Conservation (phyloP, 2,329 filamentous ascomycete genomes). For the Curvularia sp. region DNA sequence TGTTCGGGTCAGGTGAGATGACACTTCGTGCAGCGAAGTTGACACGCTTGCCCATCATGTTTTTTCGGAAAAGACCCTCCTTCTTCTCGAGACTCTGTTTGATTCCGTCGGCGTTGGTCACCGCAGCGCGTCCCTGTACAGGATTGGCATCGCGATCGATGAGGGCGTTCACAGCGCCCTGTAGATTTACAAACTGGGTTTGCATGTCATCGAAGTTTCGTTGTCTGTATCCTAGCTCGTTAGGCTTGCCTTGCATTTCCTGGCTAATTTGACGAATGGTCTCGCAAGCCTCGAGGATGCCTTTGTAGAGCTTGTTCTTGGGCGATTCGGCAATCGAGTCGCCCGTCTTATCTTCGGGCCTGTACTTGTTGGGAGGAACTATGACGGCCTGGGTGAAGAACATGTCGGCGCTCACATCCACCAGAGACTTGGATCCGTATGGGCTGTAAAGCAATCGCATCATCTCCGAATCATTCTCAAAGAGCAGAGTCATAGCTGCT, state of each 20-base stretch:
- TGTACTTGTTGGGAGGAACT: slow-evolving; percentile 90
- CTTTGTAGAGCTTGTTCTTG: slow-evolving; percentile 87
- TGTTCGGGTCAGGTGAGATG: slow-evolving; percentile 97
- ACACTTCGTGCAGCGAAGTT: slow-evolving; percentile 97
- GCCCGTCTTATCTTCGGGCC: slow-evolving; percentile 84
- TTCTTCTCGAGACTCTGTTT: slow-evolving; percentile 99
- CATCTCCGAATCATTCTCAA: slow-evolving; percentile 86
- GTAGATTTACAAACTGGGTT: slow-evolving; percentile 80
- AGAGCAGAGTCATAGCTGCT: slow-evolving; percentile 78
- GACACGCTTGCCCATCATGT: slow-evolving; percentile 99
- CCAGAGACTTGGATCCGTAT: slow-evolving; percentile 65
- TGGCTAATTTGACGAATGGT: slow-evolving; percentile 76
- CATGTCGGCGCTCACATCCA: slow-evolving; percentile 78
- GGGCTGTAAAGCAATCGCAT: slow-evolving; percentile 85
- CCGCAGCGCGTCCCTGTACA: slow-evolving; percentile 76
- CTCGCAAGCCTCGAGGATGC: slow-evolving; percentile 78
- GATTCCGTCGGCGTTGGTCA: slow-evolving; percentile 87
- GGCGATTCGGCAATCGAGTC: slow-evolving; percentile 85
- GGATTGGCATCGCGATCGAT: slow-evolving; percentile 91
- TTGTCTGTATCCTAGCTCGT: slow-evolving; percentile 52
- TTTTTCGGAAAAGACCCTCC: slow-evolving; percentile 96
- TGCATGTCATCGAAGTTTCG: slow-evolving; percentile 79
- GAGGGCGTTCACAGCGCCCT: slow-evolving; percentile 90
- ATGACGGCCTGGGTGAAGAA: slow-evolving; percentile 90
- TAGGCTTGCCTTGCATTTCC: slow-evolving; percentile 64